Base-by-base conservation (phyloP, 805 yeast species). In the Zygosaccharomyces kombuchaensis region DNA sequence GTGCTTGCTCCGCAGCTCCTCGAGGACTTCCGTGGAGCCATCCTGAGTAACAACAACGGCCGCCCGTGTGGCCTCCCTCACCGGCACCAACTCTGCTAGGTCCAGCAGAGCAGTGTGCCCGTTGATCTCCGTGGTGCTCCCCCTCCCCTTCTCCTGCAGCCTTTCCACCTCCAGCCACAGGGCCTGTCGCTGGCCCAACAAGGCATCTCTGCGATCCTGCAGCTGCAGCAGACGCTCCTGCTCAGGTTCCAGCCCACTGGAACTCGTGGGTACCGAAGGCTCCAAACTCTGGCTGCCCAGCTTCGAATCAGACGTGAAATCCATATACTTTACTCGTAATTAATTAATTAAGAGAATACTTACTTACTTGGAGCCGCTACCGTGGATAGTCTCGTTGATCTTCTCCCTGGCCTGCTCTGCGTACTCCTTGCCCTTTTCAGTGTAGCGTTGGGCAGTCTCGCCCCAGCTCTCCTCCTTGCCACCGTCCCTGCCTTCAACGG, bases 391-490 rank as follows among this genome's bases (percentile, higher is more conserved):
- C 6, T 38, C 41, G 34, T 19, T 38, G 10, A 38, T 38, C 41
- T 38, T 38, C 14, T 38, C 41, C 6, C 34, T 38, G 29, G 41
- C 41, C 9, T 38, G 41, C 22, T 38, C 41, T 26, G 41, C 41
- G 34, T 38, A 38, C 53, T 70, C 71, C 71, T 78, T 80, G 44
- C 83, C 84, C 43, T 71, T 68, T 26, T 74, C 81, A 41, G 75
- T 69, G 64, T 79, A 79, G 62, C 80, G 79, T 53, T 74, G 71
- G 46, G 84, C 84, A 43, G 80, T 74, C 47, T 78, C 77, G 50
- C 69, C 69, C 44, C 75, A 68, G 44, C 77, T 69, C 59, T 73
- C 76, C 16, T 61, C 63, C 8, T 44, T 30, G 16, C 71, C 81
- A 51, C 79, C 80, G 53, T 76, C 78, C 61, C 73, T 73, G 42